Evolutionary conservation across 345 rosid species (phyloP).

Genomic region (Citrus maxima): DNA sequence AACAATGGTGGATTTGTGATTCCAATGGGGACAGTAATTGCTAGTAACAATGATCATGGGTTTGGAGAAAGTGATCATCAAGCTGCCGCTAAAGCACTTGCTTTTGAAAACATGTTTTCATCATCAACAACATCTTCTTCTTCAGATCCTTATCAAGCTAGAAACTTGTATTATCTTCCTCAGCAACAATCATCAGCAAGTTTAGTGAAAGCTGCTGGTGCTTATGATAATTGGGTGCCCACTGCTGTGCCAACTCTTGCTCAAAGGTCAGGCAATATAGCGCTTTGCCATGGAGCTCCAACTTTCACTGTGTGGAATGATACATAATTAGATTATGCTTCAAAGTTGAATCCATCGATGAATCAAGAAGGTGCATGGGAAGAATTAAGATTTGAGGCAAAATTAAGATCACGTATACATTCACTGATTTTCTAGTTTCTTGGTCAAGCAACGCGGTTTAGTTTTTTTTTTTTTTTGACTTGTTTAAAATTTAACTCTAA

Average conservation of each 20-base stretch:
- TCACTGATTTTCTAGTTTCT: conserved; percentile 18
- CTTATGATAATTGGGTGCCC: conserved; percentile 42
- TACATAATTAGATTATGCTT: conserved; percentile 16
- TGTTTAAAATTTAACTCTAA: conserved; percentile 7
- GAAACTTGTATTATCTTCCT: conserved; percentile 41
- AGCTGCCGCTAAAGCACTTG: conserved; percentile 14
- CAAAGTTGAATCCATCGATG: not conserved
- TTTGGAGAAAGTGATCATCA: conserved; percentile 24
- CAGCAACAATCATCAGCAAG: conserved; percentile 26
- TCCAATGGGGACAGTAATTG: conserved; percentile 35
- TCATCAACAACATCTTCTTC: conserved; percentile 35
- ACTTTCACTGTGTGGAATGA: conserved; percentile 63
- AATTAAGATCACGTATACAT: conserved; percentile 12
- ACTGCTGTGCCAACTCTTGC: conserved; percentile 37
- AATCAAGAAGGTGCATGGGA: not conserved
- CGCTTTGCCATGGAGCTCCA: conserved; percentile 47
- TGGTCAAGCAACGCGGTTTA: not conserved
- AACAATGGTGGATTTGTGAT: conserved; percentile 22
- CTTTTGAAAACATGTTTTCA: conserved; percentile 25
- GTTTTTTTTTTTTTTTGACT: not conserved
- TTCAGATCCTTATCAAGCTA: conserved; percentile 36
- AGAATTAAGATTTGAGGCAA: not conserved
- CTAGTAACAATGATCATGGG: conserved; percentile 21
- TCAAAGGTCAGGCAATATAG: conserved; percentile 38
- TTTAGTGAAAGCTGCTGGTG: conserved; percentile 22